Conservation (phyloP, 768 basidiomycete species). For the Macrolepiota dolichaula region DNA sequence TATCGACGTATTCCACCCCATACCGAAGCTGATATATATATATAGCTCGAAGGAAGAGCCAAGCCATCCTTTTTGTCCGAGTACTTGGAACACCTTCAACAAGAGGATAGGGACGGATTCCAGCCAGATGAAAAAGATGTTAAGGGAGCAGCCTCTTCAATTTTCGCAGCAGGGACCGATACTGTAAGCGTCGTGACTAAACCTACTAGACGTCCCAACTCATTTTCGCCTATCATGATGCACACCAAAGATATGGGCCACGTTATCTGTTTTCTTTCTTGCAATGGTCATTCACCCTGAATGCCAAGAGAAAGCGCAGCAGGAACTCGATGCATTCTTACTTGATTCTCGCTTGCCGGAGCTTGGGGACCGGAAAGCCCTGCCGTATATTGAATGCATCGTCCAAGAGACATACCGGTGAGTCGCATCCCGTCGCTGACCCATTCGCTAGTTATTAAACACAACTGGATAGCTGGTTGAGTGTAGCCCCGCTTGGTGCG, state of each 20-base stretch:
- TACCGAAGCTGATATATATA: background rate
- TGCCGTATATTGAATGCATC: constrained; percentile 60
- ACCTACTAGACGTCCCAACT: background rate
- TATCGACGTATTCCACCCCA: background rate
- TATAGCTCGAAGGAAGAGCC: too few relatives aligned
- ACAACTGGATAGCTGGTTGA: background rate
- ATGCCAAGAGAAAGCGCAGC: constrained; percentile 52
- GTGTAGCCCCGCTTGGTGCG: constrained; percentile 1
- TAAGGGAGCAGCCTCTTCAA: constrained; percentile 80
- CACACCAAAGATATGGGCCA: constrained; percentile 43
- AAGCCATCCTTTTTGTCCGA: too few relatives aligned
- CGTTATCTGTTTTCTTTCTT: constrained; percentile 58
- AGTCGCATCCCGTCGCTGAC: constrained; percentile 44
- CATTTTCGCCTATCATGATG: background rate
- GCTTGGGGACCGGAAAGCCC: constrained; percentile 46
- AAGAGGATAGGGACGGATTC: background rate
- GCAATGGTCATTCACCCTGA: constrained; percentile 64
- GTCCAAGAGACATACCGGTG: constrained; percentile 54
- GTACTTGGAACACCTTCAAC: background rate
- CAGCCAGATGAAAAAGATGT: constrained; percentile 19
- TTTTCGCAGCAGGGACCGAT: constrained; percentile 63
- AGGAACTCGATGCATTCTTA: constrained; percentile 63
- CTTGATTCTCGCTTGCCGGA: constrained; percentile 54
- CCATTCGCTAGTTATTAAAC: constrained; percentile 34
- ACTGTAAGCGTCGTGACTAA: constrained; percentile 38